phyloP scores from a whole-genome alignment of 2,329 filamentous ascomycete genomes.

The Arthrinium puccinioides region DNA sequence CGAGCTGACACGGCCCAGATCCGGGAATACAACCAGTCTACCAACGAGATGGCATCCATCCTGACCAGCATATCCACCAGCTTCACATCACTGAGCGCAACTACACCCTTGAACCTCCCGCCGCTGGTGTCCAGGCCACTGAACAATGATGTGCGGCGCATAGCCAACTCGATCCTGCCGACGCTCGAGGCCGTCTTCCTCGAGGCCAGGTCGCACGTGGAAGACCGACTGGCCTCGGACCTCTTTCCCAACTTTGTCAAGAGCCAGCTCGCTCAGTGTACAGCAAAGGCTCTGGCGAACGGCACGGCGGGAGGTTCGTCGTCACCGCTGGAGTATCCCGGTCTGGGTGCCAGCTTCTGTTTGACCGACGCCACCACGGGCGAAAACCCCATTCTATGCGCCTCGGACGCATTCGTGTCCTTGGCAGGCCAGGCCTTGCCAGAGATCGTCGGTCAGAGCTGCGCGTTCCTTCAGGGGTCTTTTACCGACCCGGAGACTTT shows the following conservation, averaged over 20 bases:
- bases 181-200: slow-evolving; percentile 36
- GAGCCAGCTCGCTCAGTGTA: slow-evolving; percentile 39
- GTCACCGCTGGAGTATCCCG: slow-evolving; percentile 34
- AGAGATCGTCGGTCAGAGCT: slow-evolving; percentile 42
- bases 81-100: slow-evolving; percentile 28
- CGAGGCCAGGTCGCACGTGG: slow-evolving; percentile 34
- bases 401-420: slow-evolving; percentile 44
- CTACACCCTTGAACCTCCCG: slow-evolving; percentile 34
- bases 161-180: slow-evolving; percentile 35
- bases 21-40: slow-evolving; percentile 35
- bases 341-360: slow-evolving; percentile 52
- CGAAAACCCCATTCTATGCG: slow-evolving; percentile 42
- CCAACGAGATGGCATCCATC: slow-evolving; percentile 35
- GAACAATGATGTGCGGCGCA: slow-evolving; percentile 38
- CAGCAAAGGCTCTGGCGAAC: slow-evolving; percentile 27
- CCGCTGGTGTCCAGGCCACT: slow-evolving; percentile 30
- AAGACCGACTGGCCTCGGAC: slow-evolving; percentile 34
- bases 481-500: slow-evolving; percentile 35
- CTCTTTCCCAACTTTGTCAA: slow-evolving; percentile 47
- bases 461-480: slow-evolving; percentile 40
- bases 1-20: slow-evolving; percentile 16
- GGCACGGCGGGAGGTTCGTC: slow-evolving; percentile 15
- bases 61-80: slow-evolving; percentile 37
- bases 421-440: slow-evolving; percentile 40
- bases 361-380: slow-evolving; percentile 42